Conservation (phyloP, 2,329 filamentous ascomycete genomes). For the Trichoderma semiorbis region DNA sequence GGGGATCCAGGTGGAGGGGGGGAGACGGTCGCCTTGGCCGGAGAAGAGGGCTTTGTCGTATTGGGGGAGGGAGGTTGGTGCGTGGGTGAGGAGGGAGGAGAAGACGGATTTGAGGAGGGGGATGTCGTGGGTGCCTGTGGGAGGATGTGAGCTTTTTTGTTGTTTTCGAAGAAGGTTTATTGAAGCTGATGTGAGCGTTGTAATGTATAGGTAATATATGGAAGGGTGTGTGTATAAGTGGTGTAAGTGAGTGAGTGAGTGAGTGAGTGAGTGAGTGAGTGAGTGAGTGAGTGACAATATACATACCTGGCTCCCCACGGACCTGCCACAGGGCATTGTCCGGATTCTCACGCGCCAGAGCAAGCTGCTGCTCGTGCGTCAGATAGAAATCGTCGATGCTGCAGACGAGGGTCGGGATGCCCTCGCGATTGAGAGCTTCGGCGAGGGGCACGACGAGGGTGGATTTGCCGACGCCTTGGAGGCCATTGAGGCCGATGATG, state of each 20-base stretch:
- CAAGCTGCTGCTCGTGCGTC: slow-evolving; percentile 62
- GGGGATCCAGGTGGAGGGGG: slow-evolving; percentile 57
- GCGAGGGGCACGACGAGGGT: slow-evolving; percentile 72
- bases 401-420: slow-evolving; percentile 66
- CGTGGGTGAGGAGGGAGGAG: slow-evolving; percentile 48
- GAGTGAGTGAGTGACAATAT: neutral
- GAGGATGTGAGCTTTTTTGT: neutral
- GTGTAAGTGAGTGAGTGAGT: neutral
- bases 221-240: neutral
- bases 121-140: slow-evolving; percentile 66
- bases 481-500: slow-evolving; percentile 83
- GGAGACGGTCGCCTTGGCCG: slow-evolving; percentile 72
- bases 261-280: neutral
- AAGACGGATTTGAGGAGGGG: slow-evolving; percentile 62
- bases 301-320: slow-evolving; percentile 71
- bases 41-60: slow-evolving; percentile 81
- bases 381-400: slow-evolving; percentile 92
- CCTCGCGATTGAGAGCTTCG: slow-evolving; percentile 52
- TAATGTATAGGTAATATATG: neutral
- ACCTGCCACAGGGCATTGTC: slow-evolving; percentile 75
- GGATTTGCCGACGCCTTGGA: slow-evolving; percentile 91
- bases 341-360: slow-evolving; percentile 62
- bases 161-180: neutral
- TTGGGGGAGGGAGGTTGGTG: slow-evolving; percentile 58
- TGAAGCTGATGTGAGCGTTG: neutral